phyloP scores from a whole-genome alignment of 176 grass and related monocot genomes.

The Oryza glumipatula region DNA sequence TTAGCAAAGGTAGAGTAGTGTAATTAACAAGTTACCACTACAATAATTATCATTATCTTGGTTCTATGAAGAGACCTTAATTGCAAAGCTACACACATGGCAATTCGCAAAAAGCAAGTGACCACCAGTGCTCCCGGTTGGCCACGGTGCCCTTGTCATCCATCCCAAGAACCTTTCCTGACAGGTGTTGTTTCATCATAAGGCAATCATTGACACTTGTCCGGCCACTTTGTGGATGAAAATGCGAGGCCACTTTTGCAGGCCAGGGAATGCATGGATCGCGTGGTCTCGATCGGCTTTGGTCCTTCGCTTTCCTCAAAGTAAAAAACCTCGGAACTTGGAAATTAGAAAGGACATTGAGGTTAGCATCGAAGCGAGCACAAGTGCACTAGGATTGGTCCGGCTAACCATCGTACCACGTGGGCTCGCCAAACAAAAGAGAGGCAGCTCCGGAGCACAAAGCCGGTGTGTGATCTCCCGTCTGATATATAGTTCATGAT shows the following conservation, averaged over 20 bases:
- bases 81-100: neutral
- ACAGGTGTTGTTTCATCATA: slow-evolving; percentile 52
- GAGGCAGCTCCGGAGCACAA: slow-evolving; percentile 26
- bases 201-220: slow-evolving; percentile 59
- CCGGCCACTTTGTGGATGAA: slow-evolving; percentile 7
- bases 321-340: slow-evolving; percentile 31
- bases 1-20: neutral
- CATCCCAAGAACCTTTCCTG: slow-evolving; percentile 31
- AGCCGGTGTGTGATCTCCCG: slow-evolving; percentile 13
- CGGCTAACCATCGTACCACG: slow-evolving; percentile 24
- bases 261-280: neutral
- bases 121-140: neutral
- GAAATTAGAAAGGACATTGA: neutral
- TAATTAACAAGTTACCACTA: neutral
- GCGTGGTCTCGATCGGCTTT: neutral
- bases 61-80: neutral
- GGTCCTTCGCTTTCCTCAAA: slow-evolving; percentile 32
- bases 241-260: slow-evolving; percentile 13
- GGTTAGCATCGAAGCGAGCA: neutral
- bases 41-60: neutral
- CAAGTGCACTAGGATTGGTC: slow-evolving; percentile 13
- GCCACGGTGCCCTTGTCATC: neutral
- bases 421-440: slow-evolving; percentile 2
- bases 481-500: slow-evolving; percentile 20
- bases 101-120: neutral